Base-by-base conservation (phyloP, 192 early-diverging fungal species). In the Backusella liffmaniae region DNA sequence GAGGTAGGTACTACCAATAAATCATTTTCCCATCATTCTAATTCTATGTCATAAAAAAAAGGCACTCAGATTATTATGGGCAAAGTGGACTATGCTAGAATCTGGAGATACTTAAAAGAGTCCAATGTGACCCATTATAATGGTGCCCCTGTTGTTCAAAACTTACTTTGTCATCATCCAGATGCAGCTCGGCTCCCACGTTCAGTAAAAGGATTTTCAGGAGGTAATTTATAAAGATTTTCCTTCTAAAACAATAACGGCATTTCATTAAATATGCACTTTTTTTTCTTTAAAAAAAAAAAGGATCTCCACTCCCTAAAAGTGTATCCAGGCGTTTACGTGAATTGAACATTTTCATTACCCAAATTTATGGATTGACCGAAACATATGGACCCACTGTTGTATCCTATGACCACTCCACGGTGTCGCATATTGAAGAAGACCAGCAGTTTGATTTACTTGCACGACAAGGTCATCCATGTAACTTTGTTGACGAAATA, bases 281-380 rank as follows among this genome's bases (percentile, higher is more conserved):
- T 32, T 76, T 87, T n/a, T 81, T 30, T 26, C 0, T 26, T 26
- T 0, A 26, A 26, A 26, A 26, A 26, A 26, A 26, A 26, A 26
- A 30, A 44, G 88, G 87, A 3, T 86, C 89, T 1, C 81, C 88
- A 6, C 84, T 88, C 3, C 81, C 84, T 9, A 81, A 86, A 18
- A 86, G 83, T 1, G 75, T 88, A 67, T 79, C 87, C 35, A 83
- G 77, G 21, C 35, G 73, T 18, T 76, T 90, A 79, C 79, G 80
- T 16, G 75, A 26, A 81, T 91, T 81, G 81, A 84, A 85, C 49
- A 79, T 91, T 53, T 74, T 77, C 42, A 85, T 87, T 21, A 77
- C 83, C 29, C 90, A 91, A 36, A 85, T 91, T 13, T 91, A 91
- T 78, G 90, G 90, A 36, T 73, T 91, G 5, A 91, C 90, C 0